Conservation (phyloP, 192 early-diverging fungal species). For the Coemansia sp. region DNA sequence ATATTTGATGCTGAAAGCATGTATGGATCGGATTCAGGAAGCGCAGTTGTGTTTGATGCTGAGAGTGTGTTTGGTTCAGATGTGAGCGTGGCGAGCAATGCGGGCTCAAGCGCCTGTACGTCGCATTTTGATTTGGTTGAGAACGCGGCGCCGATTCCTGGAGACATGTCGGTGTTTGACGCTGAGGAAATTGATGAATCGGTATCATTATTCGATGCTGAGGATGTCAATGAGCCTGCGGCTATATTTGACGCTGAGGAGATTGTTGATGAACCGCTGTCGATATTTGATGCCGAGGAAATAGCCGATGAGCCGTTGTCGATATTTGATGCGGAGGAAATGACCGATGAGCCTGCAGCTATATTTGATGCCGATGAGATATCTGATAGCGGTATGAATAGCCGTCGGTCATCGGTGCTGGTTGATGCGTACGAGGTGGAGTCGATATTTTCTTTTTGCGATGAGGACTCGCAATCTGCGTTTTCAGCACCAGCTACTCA, state of each 20-base stretch:
- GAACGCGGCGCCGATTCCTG: slow-evolving; percentile 23
- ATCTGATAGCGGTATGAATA: neutral
- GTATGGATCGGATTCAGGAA: too few species aligned
- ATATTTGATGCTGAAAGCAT: slow-evolving; percentile 35
- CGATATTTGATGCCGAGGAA: slow-evolving; percentile 1
- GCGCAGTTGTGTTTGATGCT: too few species aligned
- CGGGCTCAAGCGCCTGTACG: slow-evolving; percentile 8
- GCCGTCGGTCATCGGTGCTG: slow-evolving; percentile 15
- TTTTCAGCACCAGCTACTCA: neutral
- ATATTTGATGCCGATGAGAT: slow-evolving; percentile 22
- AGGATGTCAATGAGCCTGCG: neutral
- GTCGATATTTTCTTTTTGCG: slow-evolving; percentile 11
- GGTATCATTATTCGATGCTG: neutral
- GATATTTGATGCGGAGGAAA: slow-evolving; percentile 17
- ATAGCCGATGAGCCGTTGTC: neutral
- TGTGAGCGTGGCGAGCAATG: neutral
- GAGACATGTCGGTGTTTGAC: slow-evolving; percentile 15
- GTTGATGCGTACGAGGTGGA: slow-evolving; percentile 41
- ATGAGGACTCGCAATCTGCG: neutral
- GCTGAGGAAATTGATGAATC: slow-evolving; percentile 23
- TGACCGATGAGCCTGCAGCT: neutral
- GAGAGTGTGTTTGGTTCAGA: too few species aligned
- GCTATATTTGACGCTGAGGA: slow-evolving; percentile 34
- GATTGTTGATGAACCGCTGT: neutral
- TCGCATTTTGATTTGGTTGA: slow-evolving; percentile 41